A percentile compares a stretch with the other conserved stretches of the same genome.
Evolutionary conservation across 1,284 basidiomycete genomes (phyloP).

Genomic region (Gastroboletus turbinatus): DNA sequence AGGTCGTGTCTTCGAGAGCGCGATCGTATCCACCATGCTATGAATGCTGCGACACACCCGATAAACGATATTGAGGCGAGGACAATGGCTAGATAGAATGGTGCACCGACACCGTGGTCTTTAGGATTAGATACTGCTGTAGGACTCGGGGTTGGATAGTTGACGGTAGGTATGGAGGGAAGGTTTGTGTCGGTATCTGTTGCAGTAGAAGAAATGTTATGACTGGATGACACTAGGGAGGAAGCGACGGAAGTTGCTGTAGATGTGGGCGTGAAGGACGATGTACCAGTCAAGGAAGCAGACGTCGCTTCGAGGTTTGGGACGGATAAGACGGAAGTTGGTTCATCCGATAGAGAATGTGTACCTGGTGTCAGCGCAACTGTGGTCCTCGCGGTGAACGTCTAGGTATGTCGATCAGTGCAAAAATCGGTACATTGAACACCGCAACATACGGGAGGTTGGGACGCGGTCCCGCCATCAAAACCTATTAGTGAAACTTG

Average conservation of each 20-base stretch:
- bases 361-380: constrained; percentile 5
- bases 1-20: constrained; percentile 15
- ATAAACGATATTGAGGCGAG: constrained; percentile 30
- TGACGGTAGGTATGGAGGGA: constrained; percentile 26
- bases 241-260: not conserved
- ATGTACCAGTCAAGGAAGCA: not conserved
- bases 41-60: constrained; percentile 31
- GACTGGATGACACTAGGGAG: constrained; percentile 6
- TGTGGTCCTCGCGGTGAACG: constrained; percentile 1
- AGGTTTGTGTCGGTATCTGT: constrained; percentile 21
- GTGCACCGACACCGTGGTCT: constrained; percentile 29
- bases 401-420: constrained; percentile 10
- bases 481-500: constrained; percentile 29
- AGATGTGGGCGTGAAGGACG: constrained; percentile 1
- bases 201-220: not conserved
- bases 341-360: not conserved
- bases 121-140: constrained; percentile 17
- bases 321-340: constrained; percentile 5
- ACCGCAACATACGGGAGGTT: constrained; percentile 12
- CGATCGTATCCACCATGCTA: constrained; percentile 34
- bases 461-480: constrained; percentile 7
- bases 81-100: constrained; percentile 36
- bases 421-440: not conserved
- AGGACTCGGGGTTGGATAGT: constrained; percentile 22
- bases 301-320: constrained; percentile 25